Evolutionary conservation across 768 basidiomycete species (phyloP), one percentile per base, ranked within the genome.

Genomic region (Pleurotus citrinopileatus): DNA sequence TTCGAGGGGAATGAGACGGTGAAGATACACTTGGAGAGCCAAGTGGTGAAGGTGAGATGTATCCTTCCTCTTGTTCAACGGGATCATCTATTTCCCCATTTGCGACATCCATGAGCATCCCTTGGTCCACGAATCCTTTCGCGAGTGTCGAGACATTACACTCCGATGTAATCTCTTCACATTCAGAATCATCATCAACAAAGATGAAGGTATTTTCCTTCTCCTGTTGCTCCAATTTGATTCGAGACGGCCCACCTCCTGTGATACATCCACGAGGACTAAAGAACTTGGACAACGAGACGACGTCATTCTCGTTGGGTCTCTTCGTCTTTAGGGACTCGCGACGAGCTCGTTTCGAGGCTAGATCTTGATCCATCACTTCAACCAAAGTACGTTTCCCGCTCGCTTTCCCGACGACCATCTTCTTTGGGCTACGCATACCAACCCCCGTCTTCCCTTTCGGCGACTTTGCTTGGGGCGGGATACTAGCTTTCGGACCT

Each of bases 21-120:
- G 89, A 90, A 43, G 87, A 89, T 25, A 91, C 61, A 7, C 84
- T 83, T 55, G 87, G 81, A 22, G 77, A 77, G 32, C 70, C 7
- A 80, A n/a, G n/a, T n/a, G n/a, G n/a, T n/a, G n/a, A 70, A 13
- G 89, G 89, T n/a, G 90, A 90, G 51, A 88, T 74, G 67, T 92
- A 93, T 13, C 91, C 90, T 56, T 89, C 89, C 63, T 92, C 91
- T 68, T 90, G 90, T 62, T 76, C 73, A 13, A 89, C 81, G 8
- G 60, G 29, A 37, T 51, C 62, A 48, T 81, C 74, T 28, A 64
- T 60, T 42, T 74, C 57, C 65, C 52, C 54, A 26, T 73, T 69
- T 6, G 72, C 69, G 55, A 80, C 71, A n/a, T 76, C 70, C 19
- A 74, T 42, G 34, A 72, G 67, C 32, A 71, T 68, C 54, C 76